Conservation (phyloP, 371 early-diverging fungal species). For the Mortierella sp. region DNA sequence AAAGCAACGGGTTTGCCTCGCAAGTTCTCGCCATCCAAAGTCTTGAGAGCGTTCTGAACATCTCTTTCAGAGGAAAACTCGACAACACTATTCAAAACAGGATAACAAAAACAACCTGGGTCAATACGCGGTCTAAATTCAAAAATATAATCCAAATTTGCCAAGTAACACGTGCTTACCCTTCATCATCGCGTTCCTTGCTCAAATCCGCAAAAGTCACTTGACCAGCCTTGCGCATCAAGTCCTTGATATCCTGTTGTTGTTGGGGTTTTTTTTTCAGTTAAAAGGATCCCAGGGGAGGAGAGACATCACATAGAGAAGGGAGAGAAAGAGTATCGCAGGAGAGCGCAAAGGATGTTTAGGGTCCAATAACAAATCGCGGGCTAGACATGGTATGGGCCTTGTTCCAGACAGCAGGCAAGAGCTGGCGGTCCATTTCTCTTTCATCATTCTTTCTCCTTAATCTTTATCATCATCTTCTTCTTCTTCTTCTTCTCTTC, state of each 20-base stretch:
- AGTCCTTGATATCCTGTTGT: slow-evolving; percentile 94
- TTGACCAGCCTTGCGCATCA: slow-evolving; percentile 95
- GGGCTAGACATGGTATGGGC: slow-evolving; percentile 4
- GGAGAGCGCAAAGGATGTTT: slow-evolving; percentile 28
- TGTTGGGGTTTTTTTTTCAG: neutral
- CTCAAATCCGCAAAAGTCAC: slow-evolving; percentile 92
- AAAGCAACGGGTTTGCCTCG: slow-evolving; percentile 83
- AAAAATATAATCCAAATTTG: neutral
- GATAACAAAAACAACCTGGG: neutral
- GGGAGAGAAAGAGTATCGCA: slow-evolving; percentile 9
- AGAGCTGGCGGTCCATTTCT: neutral
- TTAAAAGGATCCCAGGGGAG: neutral
- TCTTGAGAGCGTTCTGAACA: slow-evolving; percentile 86
- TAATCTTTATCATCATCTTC: neutral
- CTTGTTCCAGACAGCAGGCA: neutral
- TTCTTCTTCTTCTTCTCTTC: neutral
- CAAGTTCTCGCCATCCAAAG: slow-evolving; percentile 88
- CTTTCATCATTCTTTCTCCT: neutral
- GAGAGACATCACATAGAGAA: slow-evolving; percentile 8
- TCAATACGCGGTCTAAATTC: neutral
- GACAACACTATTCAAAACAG: slow-evolving; percentile 73
- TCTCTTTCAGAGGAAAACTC: slow-evolving; percentile 86
- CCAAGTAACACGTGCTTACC: slow-evolving; percentile 63
- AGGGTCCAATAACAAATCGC: slow-evolving; percentile 20
- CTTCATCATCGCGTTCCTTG: slow-evolving; percentile 84